Evolutionary conservation across 768 basidiomycete species (phyloP), one percentile per base, ranked within the genome.

Genomic region (Sporobolomyces roseus): DNA sequence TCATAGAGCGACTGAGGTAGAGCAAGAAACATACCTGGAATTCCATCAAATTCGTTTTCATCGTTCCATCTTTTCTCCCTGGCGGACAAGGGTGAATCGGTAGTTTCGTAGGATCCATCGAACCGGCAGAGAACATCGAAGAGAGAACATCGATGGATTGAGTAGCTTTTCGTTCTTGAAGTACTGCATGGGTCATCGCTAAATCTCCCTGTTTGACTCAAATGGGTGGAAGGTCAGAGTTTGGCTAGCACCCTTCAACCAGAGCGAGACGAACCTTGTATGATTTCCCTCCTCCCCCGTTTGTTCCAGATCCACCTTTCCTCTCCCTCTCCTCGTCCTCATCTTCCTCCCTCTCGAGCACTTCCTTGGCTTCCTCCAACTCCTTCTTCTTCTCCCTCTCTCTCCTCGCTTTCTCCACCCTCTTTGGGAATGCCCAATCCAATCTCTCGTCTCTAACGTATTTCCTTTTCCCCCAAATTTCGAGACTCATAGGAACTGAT

Each of bases 31-130:
- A 46, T 46, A 88, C 90, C 82, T 94, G 92, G 74, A 93, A 93
- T 68, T 85, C 88, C 32, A 94, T 77, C 52, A 94, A 79, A 75
- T 93, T 83, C 23, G 89, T 87, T 25, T 81, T 81, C 60, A 94
- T 77, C 29, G 88, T 81, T 2, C 88, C 89, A 52, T 79, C 87
- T 30, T 80, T 82, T 29, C 84, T 81, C 3, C 90, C 84, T 1
- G 92, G 90, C 0, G 91, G 90, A 70, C 81, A 82, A 16, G 86
- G 84, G 75, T 91, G 85, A 9, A 83, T 74, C 1, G 91, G 90
- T 30, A 93, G 79, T 50, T 83, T 83, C 38, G 89, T 77, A 21
- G 92, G 81, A 77, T 94, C 91, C 33, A 75, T 54, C 33, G 36
- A 65, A 21, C 71, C 74, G 35, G 76, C 75, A 36, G 74, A 68